These are phyloP conservation scores for Ogataea methanolica DNA, from an alignment of 805 yeast species.

Conservation along the genomic window DNA sequence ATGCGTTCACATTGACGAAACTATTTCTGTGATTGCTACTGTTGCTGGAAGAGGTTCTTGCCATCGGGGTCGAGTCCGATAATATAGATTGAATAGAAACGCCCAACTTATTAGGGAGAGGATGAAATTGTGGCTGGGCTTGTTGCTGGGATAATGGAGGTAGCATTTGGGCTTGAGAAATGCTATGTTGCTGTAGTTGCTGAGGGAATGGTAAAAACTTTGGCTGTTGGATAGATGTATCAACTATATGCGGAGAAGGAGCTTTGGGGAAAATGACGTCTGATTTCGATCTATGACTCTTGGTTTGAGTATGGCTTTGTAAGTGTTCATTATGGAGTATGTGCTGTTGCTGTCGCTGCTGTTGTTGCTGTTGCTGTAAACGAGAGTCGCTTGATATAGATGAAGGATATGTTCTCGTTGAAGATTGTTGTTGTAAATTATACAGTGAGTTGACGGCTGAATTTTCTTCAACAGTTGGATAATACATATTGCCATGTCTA, in stretches of 20 bases:
- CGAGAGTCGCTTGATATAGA: not conserved
- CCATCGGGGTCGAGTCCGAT: not conserved
- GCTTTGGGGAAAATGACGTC: not conserved
- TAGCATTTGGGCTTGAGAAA: not conserved
- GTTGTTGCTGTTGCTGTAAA: not conserved
- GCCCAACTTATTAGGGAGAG: conserved; percentile 8
- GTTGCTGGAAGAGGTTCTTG: not conserved
- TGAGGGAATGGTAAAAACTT: conserved; percentile 4
- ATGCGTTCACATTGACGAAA: too few relatives aligned
- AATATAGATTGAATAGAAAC: conserved; percentile 13
- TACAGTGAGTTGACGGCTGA: conserved; percentile 12
- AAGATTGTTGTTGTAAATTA: conserved; percentile 13
- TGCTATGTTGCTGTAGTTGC: not conserved
- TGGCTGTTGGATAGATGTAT: not conserved
- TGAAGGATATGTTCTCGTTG: not conserved
- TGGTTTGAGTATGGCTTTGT: not conserved
- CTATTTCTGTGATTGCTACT: not conserved
- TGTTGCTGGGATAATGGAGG: not conserved
- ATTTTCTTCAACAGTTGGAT: conserved; percentile 10
- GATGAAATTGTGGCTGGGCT: not conserved
- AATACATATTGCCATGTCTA: not conserved
- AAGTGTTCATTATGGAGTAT: not conserved
- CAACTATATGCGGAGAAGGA: too few relatives aligned
- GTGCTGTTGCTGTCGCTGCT: not conserved
- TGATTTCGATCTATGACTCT: not conserved